Percentiles rank a stretch among this genome's conserved stretches.
phyloP scores from a whole-genome alignment of 768 basidiomycete species.

The Xerocomellus amylosporus region DNA sequence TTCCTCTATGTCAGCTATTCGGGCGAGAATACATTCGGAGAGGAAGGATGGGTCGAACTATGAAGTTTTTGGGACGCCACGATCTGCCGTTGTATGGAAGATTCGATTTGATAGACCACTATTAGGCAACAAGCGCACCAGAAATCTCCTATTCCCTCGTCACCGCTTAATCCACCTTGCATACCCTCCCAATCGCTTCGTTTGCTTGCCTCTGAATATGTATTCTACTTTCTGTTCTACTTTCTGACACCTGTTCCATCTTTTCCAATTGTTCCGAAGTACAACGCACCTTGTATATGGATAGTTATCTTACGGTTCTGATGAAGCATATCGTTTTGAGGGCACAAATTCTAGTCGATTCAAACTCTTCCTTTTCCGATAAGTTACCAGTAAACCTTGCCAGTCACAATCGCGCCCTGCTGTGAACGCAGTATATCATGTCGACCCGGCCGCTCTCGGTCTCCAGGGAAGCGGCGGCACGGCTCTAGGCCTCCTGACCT shows the following conservation, averaged over 20 bases:
- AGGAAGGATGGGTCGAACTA: conserved; percentile 33
- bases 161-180: conserved; percentile 17
- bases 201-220: conserved; percentile 22
- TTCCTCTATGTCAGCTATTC: conserved; percentile 99
- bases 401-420: neutral
- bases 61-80: conserved; percentile 21
- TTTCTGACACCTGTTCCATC: conserved; percentile 10
- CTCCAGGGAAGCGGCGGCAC: too few relatives aligned
- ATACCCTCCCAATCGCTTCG: conserved; percentile 26
- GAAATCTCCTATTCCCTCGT: conserved; percentile 7
- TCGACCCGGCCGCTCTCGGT: neutral
- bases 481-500: neutral
- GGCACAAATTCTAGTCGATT: neutral
- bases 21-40: conserved; percentile 94
- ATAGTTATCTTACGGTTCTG: conserved; percentile 3
- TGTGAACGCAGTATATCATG: neutral
- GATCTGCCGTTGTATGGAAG: conserved; percentile 24
- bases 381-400: neutral
- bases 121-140: conserved; percentile 28
- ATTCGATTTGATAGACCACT: conserved; percentile 26
- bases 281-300: conserved; percentile 20
- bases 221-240: conserved; percentile 30
- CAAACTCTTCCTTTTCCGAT: neutral
- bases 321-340: neutral
- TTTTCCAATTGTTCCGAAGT: conserved; percentile 12